Base-by-base conservation (phyloP, 495 filamentous ascomycete species). In the Podospora pseudoanserina region DNA sequence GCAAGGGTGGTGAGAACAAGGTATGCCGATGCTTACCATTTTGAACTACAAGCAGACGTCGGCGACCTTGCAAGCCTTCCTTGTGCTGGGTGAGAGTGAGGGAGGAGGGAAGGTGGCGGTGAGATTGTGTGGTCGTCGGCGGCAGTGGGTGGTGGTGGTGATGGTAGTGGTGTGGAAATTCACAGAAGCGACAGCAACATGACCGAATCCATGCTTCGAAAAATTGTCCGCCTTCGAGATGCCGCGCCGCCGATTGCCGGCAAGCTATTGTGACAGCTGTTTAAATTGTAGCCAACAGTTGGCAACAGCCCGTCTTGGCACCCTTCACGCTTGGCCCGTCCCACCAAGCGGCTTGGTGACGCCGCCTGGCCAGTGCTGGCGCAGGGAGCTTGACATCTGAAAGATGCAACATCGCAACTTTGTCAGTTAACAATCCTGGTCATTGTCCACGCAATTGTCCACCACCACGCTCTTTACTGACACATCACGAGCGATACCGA, bases 381-480 rank as follows among this genome's bases (percentile, higher is more conserved):
- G 59, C 27, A 26, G 61, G 18, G 28, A 67, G 69, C 68, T 72
- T 70, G 70, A 64, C 66, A 67, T 44, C 60, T 64, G 60, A 64
- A 68, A 70, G 75, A 74, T 60, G 74, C 75, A 74, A 74, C 60
- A 76, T 77, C 72, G 75, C 75, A 75, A 74, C 71, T 72, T 74
- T 60, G 44, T 19, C 49, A n/a, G 30, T 28, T 19, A 30, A 61
- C 44, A 13, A 19, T 54, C 27, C 58, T 54, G 30, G 9, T 55
- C 39, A 65, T 57, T 54, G 13, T 23, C 66, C 61, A 68, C 67
- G 39, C 39, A 49, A 49, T 49, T 49, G 39, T 49, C 39, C 39
- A 49, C 5, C 39, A 49, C 5, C 62, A 34, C 32, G 18, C 34
- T 65, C 63, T 55, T 65, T 20, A 49, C 39, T 11, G 39, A 18